phyloP scores from a whole-genome alignment of 2,329 filamentous ascomycete genomes.

The Xylaria sp. region DNA sequence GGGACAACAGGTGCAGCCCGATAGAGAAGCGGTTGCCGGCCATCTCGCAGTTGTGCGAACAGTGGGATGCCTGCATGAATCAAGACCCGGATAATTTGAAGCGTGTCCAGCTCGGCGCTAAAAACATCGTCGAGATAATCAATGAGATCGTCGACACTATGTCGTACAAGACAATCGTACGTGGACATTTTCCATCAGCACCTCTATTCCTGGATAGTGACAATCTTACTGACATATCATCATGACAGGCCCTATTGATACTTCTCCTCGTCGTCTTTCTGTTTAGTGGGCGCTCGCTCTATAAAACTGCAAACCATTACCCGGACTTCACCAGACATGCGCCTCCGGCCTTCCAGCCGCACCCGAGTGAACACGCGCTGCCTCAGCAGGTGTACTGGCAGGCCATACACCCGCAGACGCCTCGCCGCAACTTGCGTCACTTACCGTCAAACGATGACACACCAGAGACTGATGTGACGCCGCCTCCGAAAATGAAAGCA shows the following conservation, averaged over 20 bases:
- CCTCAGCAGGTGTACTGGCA: constrained; percentile 48
- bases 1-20: constrained; percentile 78
- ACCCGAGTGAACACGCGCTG: constrained; percentile 35
- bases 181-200: constrained; percentile 39
- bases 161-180: constrained; percentile 78
- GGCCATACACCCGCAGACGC: constrained; percentile 47
- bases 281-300: constrained; percentile 48
- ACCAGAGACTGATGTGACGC: constrained; percentile 63
- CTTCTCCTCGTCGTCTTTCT: constrained; percentile 46
- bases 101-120: constrained; percentile 81
- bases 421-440: constrained; percentile 41
- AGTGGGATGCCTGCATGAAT: constrained; percentile 90
- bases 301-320: constrained; percentile 45
- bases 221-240: constrained; percentile 34
- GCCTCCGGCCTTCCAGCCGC: constrained; percentile 40
- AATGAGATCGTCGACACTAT: constrained; percentile 94
- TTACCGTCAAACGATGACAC: constrained; percentile 46
- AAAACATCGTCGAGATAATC: constrained; percentile 91
- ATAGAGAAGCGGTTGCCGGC: constrained; percentile 74
- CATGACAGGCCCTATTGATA: constrained; percentile 43
- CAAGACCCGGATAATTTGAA: constrained; percentile 82
- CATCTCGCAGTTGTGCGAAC: constrained; percentile 76
- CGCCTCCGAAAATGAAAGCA: constrained; percentile 52
- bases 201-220: no score
- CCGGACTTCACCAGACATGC: constrained; percentile 41